Conservation (phyloP, 2,329 filamentous ascomycete genomes). For the Leptographium radiaticola region DNA sequence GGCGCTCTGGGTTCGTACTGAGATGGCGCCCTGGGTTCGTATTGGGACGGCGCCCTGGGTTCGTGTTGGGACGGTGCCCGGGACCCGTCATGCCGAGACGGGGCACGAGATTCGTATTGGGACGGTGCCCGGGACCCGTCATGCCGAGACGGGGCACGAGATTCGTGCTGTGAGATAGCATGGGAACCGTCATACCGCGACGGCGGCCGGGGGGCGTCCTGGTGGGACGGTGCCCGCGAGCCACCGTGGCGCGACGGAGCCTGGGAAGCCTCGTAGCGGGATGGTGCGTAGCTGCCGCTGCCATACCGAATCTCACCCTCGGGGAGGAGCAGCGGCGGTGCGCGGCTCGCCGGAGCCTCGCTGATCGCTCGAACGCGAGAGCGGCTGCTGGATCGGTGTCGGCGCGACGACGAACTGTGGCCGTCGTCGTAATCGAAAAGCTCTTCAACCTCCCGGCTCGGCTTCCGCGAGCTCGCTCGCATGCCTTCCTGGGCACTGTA, state of each 20-base stretch:
- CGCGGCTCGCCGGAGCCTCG: conserved; percentile 22
- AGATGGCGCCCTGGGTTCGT: background rate
- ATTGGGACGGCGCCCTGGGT: background rate
- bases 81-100: background rate
- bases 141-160: background rate
- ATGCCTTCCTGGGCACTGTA: conserved; percentile 21
- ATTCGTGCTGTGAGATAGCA: background rate
- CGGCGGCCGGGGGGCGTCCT: background rate
- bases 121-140: background rate
- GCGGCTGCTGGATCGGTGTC: conserved; percentile 15
- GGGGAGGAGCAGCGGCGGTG: conserved; percentile 26
- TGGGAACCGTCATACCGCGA: background rate
- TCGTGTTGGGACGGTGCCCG: background rate
- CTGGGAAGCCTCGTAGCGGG: background rate
- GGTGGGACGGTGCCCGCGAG: background rate
- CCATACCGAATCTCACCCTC: conserved; percentile 25
- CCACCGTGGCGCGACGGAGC: background rate
- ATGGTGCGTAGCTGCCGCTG: background rate
- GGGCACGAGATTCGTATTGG: background rate
- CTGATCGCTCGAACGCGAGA: conserved; percentile 26
- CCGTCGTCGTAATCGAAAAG: conserved; percentile 26
- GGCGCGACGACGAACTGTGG: conserved; percentile 23
- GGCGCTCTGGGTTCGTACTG: background rate
- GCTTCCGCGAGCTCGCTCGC: conserved; percentile 8
- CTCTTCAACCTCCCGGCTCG: conserved; percentile 22